Conservation (phyloP, 2,329 filamentous ascomycete genomes). For the Cercospora sp. region DNA sequence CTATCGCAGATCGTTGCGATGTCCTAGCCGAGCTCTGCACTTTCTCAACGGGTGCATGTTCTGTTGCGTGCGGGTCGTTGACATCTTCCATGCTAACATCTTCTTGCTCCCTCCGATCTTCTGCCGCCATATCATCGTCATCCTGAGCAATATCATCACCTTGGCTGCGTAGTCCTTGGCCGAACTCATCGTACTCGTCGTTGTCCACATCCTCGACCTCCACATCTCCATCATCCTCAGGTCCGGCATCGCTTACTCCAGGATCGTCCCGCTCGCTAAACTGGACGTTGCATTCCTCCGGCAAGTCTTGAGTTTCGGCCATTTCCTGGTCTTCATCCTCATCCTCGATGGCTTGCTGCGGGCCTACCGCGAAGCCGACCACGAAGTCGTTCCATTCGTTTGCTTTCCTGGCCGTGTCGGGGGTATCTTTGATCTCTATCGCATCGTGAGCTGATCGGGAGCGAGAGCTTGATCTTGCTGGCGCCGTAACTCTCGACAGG, state of each 20-base stretch:
- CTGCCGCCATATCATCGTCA: constrained; percentile 20
- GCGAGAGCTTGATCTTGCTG: constrained; percentile 10
- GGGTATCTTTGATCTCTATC: constrained; percentile 9
- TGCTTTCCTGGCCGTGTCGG: constrained; percentile 7
- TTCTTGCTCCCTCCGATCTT: constrained; percentile 14
- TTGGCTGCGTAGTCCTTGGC: constrained; percentile 39
- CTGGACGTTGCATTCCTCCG: constrained; percentile 15
- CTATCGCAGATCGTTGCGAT: constrained; percentile 45
- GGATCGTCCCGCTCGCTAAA: constrained; percentile 22
- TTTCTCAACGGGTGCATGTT: not conserved
- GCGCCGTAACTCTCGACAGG: constrained; percentile 19
- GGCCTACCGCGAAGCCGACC: constrained; percentile 6
- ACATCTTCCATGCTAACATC: constrained; percentile 14
- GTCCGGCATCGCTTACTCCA: constrained; percentile 16
- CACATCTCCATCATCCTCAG: constrained; percentile 16
- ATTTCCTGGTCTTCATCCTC: constrained; percentile 20
- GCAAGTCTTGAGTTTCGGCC: constrained; percentile 21
- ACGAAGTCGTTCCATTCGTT: constrained; percentile 11
- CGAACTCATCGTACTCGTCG: constrained; percentile 44
- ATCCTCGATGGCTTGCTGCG: constrained; percentile 29
- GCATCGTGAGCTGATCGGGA: constrained; percentile 7
- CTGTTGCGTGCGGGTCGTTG: not conserved
- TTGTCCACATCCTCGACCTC: constrained; percentile 26
- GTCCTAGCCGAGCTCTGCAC: not conserved
- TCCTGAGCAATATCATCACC: constrained; percentile 27